Conservation (phyloP, 2,329 filamentous ascomycete genomes). For the Monilinia aucupariae region DNA sequence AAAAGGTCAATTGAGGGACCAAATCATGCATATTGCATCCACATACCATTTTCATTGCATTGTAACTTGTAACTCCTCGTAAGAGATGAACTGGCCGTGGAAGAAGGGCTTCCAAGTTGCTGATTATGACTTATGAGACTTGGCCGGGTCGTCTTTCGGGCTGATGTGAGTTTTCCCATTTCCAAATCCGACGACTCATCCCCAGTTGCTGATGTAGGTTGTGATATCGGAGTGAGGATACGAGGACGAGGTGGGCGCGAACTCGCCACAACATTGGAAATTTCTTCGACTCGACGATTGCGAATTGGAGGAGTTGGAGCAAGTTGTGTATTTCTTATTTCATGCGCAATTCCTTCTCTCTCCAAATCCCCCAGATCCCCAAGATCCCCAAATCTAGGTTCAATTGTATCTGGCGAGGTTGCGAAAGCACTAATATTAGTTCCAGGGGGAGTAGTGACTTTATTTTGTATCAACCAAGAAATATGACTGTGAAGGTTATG, state of each 20-base stretch:
- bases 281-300: conserved; percentile 19
- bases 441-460: conserved; percentile 28
- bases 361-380: conserved; percentile 18
- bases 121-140: conserved; percentile 30
- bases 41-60: conserved; percentile 26
- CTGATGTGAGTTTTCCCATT: conserved; percentile 34
- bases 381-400: conserved; percentile 8
- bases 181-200: conserved; percentile 19
- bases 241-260: conserved; percentile 25
- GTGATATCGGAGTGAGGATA: conserved; percentile 21
- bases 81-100: conserved; percentile 27
- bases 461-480: conserved; percentile 34
- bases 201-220: conserved; percentile 15
- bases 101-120: conserved; percentile 34
- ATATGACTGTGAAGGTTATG: conserved; percentile 35
- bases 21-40: conserved; percentile 11
- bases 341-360: conserved; percentile 17
- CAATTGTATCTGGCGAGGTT: conserved; percentile 11
- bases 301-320: conserved; percentile 20
- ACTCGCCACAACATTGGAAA: conserved; percentile 26
- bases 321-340: conserved; percentile 12
- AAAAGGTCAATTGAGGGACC: neutral
- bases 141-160: conserved; percentile 27
- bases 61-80: conserved; percentile 24
- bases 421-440: conserved; percentile 17